A percentile compares a stretch with the other conserved stretches of the same genome.
Conservation (phyloP, 495 filamentous ascomycete genomes). For the Neurospora sp. region DNA sequence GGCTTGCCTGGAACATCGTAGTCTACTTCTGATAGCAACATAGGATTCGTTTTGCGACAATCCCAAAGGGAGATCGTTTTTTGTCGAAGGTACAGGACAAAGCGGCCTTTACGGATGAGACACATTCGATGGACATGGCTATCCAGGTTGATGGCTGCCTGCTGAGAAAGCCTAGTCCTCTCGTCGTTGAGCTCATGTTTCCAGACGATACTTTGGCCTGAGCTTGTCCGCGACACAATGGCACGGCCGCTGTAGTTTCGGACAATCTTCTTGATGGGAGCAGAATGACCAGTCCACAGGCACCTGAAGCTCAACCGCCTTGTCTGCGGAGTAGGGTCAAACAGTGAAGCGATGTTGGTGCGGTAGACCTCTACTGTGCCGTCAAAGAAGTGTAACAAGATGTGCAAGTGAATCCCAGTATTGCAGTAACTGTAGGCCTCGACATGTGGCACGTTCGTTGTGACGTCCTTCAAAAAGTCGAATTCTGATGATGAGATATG, state of each 20-base stretch:
- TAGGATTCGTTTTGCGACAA: constrained; percentile 46
- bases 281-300: constrained; percentile 79
- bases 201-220: constrained; percentile 80
- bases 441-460: constrained; percentile 41
- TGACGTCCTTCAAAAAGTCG: constrained; percentile 45
- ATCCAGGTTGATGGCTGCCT: constrained; percentile 58
- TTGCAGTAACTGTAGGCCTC: constrained; percentile 67
- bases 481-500: constrained; percentile 60
- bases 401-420: constrained; percentile 50
- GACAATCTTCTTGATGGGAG: constrained; percentile 71
- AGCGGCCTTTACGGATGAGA: constrained; percentile 62
- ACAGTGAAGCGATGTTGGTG: constrained; percentile 65
- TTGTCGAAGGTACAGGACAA: constrained; percentile 73
- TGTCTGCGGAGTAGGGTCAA: constrained; percentile 65
- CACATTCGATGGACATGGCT: constrained; percentile 79
- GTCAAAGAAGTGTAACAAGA: constrained; percentile 84
- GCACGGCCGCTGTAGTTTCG: constrained; percentile 72
- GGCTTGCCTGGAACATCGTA: constrained; percentile 63
- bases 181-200: constrained; percentile 43
- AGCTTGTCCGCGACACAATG: constrained; percentile 68
- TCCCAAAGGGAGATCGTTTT: constrained; percentile 76
- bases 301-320: constrained; percentile 48
- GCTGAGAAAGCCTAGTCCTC: constrained; percentile 47
- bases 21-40: constrained; percentile 44
- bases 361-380: constrained; percentile 76